A percentile compares a stretch with the other conserved stretches of the same genome.
Evolutionary conservation across 352 stramenopile species (phyloP).

Genomic region (Pythium aquatile): DNA sequence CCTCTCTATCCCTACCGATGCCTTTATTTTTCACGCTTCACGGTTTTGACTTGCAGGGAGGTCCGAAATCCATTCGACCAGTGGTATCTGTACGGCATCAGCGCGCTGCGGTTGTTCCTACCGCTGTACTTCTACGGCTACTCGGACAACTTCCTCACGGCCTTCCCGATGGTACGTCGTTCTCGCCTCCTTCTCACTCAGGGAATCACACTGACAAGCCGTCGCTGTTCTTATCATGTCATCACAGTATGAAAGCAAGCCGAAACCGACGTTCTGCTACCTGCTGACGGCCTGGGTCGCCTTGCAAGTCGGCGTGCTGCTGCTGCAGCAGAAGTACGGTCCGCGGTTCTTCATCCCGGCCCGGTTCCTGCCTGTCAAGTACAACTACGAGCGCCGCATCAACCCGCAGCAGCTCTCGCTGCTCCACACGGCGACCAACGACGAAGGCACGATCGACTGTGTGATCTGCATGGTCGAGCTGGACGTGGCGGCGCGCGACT

Average conservation of each 20-base stretch:
- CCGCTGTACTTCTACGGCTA: slow-evolving; percentile 97
- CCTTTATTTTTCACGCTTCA: not conserved
- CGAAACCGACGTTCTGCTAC: slow-evolving; percentile 63
- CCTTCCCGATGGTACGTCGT: slow-evolving; percentile 70
- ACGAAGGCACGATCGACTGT: slow-evolving; percentile 76
- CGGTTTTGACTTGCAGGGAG: slow-evolving; percentile 47
- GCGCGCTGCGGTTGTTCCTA: slow-evolving; percentile 89
- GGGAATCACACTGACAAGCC: not conserved
- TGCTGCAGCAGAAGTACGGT: slow-evolving; percentile 91
- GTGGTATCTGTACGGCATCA: slow-evolving; percentile 96
- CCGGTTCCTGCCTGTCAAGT: slow-evolving; percentile 95
- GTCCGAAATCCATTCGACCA: slow-evolving; percentile 92
- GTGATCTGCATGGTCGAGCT: slow-evolving; percentile 89
- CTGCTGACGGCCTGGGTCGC: slow-evolving; percentile 89
- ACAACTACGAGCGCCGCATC: slow-evolving; percentile 94
- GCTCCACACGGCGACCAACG: slow-evolving; percentile 48
- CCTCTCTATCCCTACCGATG: not conserved
- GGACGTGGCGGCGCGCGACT: slow-evolving; percentile 78
- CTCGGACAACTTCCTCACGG: slow-evolving; percentile 91
- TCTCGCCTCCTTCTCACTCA: not conserved
- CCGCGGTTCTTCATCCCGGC: slow-evolving; percentile 95
- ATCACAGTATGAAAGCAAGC: slow-evolving; percentile 68
- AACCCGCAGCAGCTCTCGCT: slow-evolving; percentile 64
- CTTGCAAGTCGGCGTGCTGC: slow-evolving; percentile 90
- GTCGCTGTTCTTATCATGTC: not conserved